These are phyloP conservation scores for Oldenlandia corymbosa DNA, from an alignment of 257 asterid genomes.

Conservation along the genomic window DNA sequence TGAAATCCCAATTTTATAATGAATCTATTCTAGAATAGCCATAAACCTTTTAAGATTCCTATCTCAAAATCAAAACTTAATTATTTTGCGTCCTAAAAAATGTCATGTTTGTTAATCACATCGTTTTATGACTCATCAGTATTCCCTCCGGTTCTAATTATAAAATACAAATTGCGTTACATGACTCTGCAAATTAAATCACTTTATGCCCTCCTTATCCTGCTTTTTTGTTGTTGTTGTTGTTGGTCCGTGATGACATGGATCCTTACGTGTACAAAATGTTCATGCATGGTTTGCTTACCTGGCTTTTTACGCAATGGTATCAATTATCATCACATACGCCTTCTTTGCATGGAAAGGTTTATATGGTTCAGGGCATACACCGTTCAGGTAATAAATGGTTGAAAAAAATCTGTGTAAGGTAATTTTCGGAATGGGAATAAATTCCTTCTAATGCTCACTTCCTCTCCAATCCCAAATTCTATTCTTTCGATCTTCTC, in stretches of 20 bases:
- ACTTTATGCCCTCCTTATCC: background rate
- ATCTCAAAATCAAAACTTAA: too few relatives aligned
- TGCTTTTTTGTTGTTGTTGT: too few relatives aligned
- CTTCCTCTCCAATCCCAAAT: slow-evolving; percentile 28
- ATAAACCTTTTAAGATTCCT: too few relatives aligned
- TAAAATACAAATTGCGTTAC: too few relatives aligned
- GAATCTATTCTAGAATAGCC: too few relatives aligned
- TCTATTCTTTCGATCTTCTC: slow-evolving; percentile 18
- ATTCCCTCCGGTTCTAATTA: too few relatives aligned
- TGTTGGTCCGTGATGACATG: background rate
- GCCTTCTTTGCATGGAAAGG: slow-evolving; percentile 22
- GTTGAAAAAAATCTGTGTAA: background rate
- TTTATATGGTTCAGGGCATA: slow-evolving; percentile 32
- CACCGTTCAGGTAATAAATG: slow-evolving; percentile 21
- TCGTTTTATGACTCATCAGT: too few relatives aligned
- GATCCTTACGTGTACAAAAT: background rate
- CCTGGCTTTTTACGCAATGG: too few relatives aligned
- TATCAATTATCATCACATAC: slow-evolving; percentile 2
- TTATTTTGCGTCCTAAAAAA: too few relatives aligned
- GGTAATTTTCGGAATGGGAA: slow-evolving; percentile 28
- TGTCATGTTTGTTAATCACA: too few relatives aligned
- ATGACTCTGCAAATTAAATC: too few relatives aligned
- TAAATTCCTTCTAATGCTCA: slow-evolving; percentile 44
- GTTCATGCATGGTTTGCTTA: background rate
- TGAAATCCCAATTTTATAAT: too few relatives aligned